A percentile compares a stretch with the other conserved stretches of the same genome.
Conservation (phyloP, 2,329 filamentous ascomycete species). For the Neoarthrinium moseri region DNA sequence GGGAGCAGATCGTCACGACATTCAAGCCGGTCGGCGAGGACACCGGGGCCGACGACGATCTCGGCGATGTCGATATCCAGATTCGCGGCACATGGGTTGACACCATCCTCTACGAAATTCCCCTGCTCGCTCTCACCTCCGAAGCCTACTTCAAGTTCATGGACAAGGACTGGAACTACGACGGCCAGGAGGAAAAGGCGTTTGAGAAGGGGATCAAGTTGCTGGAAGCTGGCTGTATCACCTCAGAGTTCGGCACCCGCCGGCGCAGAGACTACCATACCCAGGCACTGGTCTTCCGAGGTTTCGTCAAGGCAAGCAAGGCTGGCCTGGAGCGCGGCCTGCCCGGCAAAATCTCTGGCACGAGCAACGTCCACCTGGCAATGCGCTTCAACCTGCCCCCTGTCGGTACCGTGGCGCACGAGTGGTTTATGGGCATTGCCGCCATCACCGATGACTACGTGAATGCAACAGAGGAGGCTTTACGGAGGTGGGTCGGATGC, state of each 20-base stretch:
- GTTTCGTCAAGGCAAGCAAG: conserved; percentile 75
- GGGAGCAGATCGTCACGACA: conserved; percentile 72
- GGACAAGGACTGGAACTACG: conserved; percentile 88
- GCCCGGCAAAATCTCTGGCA: conserved; percentile 76
- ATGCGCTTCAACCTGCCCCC: conserved; percentile 87
- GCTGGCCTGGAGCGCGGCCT: conserved; percentile 65
- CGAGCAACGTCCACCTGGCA: conserved; percentile 95
- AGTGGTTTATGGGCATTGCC: conserved; percentile 99
- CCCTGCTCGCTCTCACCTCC: conserved; percentile 84
- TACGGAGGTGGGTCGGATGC: conserved; percentile 86
- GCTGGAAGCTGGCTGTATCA: conserved; percentile 78
- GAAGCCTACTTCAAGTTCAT: conserved; percentile 98
- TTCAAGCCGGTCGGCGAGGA: conserved; percentile 59
- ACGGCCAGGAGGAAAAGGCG: conserved; percentile 82
- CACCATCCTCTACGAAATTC: conserved; percentile 97
- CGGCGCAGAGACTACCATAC: conserved; percentile 91
- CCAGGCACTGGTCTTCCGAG: conserved; percentile 86
- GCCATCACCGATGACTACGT: conserved; percentile 86
- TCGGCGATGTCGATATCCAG: conserved; percentile 74
- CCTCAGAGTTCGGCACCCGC: conserved; percentile 92
- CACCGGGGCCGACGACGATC: conserved; percentile 60
- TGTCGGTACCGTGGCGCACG: conserved; percentile 87
- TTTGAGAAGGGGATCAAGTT: conserved; percentile 77
- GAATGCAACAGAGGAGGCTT: conserved; percentile 77
- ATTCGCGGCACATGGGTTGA: conserved; percentile 87